Conservation (phyloP, 345 rosid species). For the Gossypium arboreum region DNA sequence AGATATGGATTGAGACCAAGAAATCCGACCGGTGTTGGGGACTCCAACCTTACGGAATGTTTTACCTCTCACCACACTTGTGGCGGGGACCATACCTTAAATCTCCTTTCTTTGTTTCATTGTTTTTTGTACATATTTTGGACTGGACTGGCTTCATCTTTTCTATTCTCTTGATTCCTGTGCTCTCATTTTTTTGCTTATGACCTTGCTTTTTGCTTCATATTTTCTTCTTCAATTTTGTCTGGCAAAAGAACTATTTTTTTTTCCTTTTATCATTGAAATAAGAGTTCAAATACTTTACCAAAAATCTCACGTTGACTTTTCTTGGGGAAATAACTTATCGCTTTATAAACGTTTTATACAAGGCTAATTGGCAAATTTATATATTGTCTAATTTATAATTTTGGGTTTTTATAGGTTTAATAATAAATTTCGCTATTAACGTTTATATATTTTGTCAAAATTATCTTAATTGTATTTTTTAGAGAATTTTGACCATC, state of each 20-base stretch:
- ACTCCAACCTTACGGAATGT: slow-evolving; percentile 35
- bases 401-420: no score
- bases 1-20: slow-evolving; percentile 23
- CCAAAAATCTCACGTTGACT: neutral
- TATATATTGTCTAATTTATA: no score
- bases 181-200: neutral
- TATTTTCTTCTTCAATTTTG: no score
- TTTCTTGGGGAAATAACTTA: no score
- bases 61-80: slow-evolving; percentile 19
- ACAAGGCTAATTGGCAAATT: neutral
- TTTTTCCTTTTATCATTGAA: neutral
- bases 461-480: no score
- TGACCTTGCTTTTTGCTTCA: neutral
- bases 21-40: slow-evolving; percentile 27
- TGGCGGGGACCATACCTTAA: slow-evolving; percentile 43
- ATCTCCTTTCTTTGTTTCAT: slow-evolving; percentile 24
- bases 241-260: neutral
- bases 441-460: no score
- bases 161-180: neutral
- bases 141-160: neutral
- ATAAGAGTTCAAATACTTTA: neutral
- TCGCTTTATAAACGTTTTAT: neutral
- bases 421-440: no score
- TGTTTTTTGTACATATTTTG: neutral
- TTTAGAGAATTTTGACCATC: no score